Evolutionary conservation across 352 stramenopile species (phyloP), one percentile per base, ranked within the genome.

Genomic region (Phytophthora rubi): DNA sequence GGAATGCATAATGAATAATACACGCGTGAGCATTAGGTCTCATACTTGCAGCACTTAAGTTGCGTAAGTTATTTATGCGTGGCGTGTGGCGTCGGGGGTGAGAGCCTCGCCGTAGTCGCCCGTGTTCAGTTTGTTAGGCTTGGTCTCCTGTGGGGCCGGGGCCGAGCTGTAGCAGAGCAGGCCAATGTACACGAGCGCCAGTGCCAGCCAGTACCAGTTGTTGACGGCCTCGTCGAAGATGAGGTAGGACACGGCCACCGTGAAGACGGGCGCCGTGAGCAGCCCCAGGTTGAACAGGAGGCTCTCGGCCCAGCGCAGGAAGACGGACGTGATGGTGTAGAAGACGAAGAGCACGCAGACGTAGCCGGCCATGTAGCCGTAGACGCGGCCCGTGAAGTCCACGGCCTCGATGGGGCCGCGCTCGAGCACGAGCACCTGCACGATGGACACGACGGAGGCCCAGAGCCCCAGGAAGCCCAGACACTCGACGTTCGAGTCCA

Each of bases 241-340:
- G 18, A 81, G 56, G 70, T 89, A 87, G 16, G 79, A 82, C n/a
- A 81, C 73, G 35, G 78, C 47, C 57, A 88, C 80, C 6, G 79
- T 90, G 75, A 89, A 89, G 56, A 90, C 71, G 8, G 83, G 80
- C 10, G 70, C 77, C 0, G 80, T 89, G 59, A 90, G 71, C 69
- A 91, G 64, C 52, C 73, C 87, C 28, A 89, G 71, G 69, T 91
- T 89, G 73, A 91, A 91, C 71, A 88, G 81, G 53, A 90, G 76
- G 54, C 80, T 88, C 78, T 91, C 81, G 26, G 80, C 75, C 71
- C 73, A 82, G 13, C 80, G 80, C 63, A 90, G 55, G 60, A 89
- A 88, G 12, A 89, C 78, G 0, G 75, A 86, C 35, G 76, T 80
- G 65, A 90, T 74, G 47, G 71, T 77, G 77, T 92, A 90, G 68